A percentile compares a stretch with the other conserved stretches of the same genome.
Evolutionary conservation across 305 asterid genomes (phyloP).

Genomic region (Vinca major): DNA sequence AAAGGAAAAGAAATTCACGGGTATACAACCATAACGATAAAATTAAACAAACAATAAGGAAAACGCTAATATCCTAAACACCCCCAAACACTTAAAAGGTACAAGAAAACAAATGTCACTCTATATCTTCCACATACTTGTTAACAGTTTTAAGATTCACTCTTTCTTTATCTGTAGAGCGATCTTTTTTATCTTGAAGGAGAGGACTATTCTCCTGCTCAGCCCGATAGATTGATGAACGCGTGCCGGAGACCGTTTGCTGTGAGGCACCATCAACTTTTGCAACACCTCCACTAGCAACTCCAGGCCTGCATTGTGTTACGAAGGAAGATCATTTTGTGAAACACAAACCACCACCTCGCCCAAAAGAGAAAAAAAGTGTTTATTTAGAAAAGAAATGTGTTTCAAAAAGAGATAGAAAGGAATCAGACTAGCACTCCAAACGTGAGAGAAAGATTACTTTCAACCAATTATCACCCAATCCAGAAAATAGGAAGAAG

Average conservation of each 20-base stretch:
- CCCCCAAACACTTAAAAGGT: neutral
- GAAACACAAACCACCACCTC: neutral
- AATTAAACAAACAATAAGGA: neutral
- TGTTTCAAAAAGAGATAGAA: neutral
- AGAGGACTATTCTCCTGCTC: conserved; percentile 58
- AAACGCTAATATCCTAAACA: conserved; percentile 4
- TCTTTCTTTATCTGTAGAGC: conserved; percentile 62
- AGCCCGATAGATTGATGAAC: conserved; percentile 52
- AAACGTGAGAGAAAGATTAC: neutral
- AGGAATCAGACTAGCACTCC: neutral
- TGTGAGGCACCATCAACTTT: conserved; percentile 58
- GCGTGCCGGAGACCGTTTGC: conserved; percentile 54
- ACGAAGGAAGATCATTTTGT: conserved; percentile 9
- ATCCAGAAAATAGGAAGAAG: neutral
- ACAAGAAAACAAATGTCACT: conserved; percentile 2
- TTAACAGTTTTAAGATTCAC: conserved; percentile 58
- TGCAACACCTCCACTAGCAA: conserved; percentile 57
- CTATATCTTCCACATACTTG: conserved; percentile 44
- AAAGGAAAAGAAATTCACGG: conserved; percentile 1
- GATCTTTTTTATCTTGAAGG: conserved; percentile 77
- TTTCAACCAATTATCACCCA: neutral
- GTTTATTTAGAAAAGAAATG: too few relatives aligned
- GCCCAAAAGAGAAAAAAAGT: neutral
- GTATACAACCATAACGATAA: neutral
- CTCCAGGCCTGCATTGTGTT: conserved; percentile 46